Conservation (phyloP, 2,329 filamentous ascomycete species). For the Colletotrichum kahawae region DNA sequence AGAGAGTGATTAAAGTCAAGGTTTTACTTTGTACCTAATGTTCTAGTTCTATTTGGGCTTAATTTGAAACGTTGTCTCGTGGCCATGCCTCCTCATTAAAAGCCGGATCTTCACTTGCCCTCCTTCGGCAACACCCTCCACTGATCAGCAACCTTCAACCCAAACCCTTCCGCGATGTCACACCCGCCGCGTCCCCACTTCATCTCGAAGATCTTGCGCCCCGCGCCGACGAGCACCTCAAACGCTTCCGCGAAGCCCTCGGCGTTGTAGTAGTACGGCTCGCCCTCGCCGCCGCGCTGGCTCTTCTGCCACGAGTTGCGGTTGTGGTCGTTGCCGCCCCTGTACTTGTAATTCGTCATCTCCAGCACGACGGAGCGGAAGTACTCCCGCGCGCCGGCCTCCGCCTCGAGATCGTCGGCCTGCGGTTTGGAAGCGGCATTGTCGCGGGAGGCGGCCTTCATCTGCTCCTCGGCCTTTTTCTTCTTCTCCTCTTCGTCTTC, state of each 20-base stretch:
- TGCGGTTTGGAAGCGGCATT: not conserved
- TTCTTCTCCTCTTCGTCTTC: not conserved
- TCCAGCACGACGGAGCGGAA: conserved; percentile 26
- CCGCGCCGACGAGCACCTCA: conserved; percentile 49
- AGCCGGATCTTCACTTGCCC: not conserved
- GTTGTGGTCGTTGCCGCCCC: conserved; percentile 33
- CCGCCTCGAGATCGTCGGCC: not conserved
- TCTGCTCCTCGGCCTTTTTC: not conserved
- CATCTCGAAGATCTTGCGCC: conserved; percentile 42
- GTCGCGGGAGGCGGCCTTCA: not conserved
- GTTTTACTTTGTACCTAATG: rapidly evolving
- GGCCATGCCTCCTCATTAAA: not conserved
- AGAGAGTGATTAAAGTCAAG: too few species aligned
- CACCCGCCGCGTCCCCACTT: conserved; percentile 54
- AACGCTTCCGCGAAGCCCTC: conserved; percentile 49
- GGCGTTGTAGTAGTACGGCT: conserved; percentile 57
- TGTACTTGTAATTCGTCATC: conserved; percentile 49
- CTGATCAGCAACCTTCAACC: conserved; percentile 45
- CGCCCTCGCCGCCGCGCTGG: conserved; percentile 55
- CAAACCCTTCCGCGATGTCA: conserved; percentile 40
- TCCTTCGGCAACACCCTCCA: conserved; percentile 48
- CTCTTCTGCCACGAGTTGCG: conserved; percentile 59
- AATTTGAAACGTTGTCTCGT: not conserved
- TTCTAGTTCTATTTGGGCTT: not conserved
- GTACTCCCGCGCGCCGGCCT: conserved; percentile 9